These are phyloP conservation scores for Heliocybe sulcata DNA, from an alignment of 1,284 basidiomycete genomes.

Conservation along the genomic window DNA sequence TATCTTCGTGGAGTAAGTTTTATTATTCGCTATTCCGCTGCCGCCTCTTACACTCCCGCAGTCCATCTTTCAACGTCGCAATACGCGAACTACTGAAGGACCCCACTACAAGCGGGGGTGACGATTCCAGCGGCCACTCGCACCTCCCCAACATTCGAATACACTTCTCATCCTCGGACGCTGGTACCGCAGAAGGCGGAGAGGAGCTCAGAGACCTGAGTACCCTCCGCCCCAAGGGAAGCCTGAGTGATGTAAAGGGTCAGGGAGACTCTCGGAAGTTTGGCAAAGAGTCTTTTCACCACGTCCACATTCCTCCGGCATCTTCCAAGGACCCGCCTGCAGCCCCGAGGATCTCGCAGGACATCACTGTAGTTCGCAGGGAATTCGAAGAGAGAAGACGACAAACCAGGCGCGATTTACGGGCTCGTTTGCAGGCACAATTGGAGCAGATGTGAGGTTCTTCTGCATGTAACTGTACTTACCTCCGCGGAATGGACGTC, in stretches of 20 bases:
- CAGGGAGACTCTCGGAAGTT: neutral
- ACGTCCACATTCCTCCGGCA: neutral
- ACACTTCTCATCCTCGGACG: neutral
- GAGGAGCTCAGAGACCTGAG: neutral
- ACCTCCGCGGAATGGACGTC: no score
- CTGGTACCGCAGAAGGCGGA: neutral
- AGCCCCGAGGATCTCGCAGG: neutral
- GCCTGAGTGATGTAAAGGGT: neutral
- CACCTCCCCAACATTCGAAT: neutral
- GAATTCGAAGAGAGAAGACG: neutral
- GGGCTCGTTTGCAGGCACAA: neutral
- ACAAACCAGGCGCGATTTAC: neutral
- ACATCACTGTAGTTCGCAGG: neutral
- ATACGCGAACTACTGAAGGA: neutral
- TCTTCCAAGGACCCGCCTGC: neutral
- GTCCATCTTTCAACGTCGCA: neutral
- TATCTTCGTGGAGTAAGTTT: slow-evolving; percentile 3
- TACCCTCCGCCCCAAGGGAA: neutral
- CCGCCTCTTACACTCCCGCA: neutral
- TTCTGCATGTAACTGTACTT: neutral
- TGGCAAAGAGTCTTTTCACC: neutral
- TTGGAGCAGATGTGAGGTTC: neutral
- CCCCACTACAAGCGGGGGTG: neutral
- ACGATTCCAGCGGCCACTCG: neutral
- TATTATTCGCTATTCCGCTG: neutral